These are phyloP conservation scores for Linnemannia elongata DNA, from an alignment of 192 early-diverging fungal genomes.

Conservation along the genomic window DNA sequence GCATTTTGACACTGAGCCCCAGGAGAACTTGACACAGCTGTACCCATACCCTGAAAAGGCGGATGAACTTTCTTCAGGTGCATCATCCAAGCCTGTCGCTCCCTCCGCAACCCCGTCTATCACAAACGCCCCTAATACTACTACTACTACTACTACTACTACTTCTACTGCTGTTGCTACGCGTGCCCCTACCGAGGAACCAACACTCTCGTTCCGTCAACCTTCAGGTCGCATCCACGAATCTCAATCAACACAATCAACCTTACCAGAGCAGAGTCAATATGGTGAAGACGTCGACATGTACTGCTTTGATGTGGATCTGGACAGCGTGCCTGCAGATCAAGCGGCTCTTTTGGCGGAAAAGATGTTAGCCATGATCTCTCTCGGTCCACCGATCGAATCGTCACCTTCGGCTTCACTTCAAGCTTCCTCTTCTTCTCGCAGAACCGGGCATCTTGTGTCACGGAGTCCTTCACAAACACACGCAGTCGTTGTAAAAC, in stretches of 20 bases:
- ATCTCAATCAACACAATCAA: not conserved
- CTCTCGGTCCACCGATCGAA: not conserved
- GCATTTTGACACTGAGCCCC: conserved; percentile 29
- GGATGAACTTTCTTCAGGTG: not conserved
- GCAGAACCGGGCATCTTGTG: not conserved
- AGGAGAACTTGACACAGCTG: conserved; percentile 49
- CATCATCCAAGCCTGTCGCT: not conserved
- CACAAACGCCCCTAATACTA: not conserved
- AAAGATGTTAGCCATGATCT: conserved; percentile 38
- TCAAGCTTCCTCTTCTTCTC: not conserved
- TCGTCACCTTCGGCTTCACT: not conserved
- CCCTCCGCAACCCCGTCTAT: not conserved
- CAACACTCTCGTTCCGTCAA: not conserved
- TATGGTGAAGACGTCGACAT: not conserved
- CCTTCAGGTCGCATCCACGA: not conserved
- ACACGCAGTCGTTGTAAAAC: not conserved
- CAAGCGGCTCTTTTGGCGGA: conserved; percentile 30
- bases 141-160: not conserved
- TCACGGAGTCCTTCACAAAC: not conserved
- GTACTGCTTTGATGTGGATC: conserved; percentile 32
- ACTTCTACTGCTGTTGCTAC: not conserved
- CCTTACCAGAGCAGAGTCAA: not conserved
- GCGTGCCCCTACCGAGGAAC: not conserved
- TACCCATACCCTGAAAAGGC: conserved; percentile 56
- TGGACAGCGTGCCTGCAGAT: conserved; percentile 21